phyloP scores from a whole-genome alignment of 768 basidiomycete species.

The Amylocystis lapponica region DNA sequence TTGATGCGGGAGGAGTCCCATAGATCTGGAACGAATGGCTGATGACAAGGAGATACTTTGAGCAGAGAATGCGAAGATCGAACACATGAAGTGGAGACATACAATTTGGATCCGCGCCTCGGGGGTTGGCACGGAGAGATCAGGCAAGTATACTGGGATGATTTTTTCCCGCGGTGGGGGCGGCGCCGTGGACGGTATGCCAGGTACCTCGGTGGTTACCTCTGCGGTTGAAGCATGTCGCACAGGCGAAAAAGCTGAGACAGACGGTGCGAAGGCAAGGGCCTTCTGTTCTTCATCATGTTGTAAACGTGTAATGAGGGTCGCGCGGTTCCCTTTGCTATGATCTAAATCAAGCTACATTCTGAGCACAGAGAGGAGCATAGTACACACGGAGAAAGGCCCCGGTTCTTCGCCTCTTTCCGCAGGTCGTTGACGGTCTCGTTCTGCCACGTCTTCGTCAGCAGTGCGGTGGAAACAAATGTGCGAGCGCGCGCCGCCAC shows the following conservation, averaged over 20 bases:
- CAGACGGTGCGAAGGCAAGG: constrained; percentile 9
- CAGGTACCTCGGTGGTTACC: constrained; percentile 32
- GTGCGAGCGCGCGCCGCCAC: constrained; percentile 22
- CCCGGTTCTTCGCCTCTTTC: constrained; percentile 49
- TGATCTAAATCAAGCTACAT: constrained; percentile 6
- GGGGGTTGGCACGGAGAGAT: constrained; percentile 39
- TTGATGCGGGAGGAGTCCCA: constrained; percentile 45
- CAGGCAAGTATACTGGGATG: constrained; percentile 46
- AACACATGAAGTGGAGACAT: constrained; percentile 3
- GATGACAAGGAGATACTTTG: no score
- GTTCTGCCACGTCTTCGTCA: constrained; percentile 51
- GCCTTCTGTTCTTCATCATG: constrained; percentile 37
- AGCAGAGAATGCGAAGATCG: not conserved
- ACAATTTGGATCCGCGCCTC: constrained; percentile 54
- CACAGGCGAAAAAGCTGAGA: constrained; percentile 6
- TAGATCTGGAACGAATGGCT: constrained; percentile 60
- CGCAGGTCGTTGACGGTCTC: constrained; percentile 44
- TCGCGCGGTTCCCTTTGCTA: constrained; percentile 57
- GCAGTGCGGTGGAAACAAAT: constrained; percentile 51
- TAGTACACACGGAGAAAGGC: constrained; percentile 44
- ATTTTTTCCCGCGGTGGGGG: constrained; percentile 17
- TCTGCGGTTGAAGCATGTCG: constrained; percentile 24
- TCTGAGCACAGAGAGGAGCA: constrained; percentile 1
- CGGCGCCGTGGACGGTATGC: constrained; percentile 35
- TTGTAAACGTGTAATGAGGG: constrained; percentile 48